Conservation (phyloP, 306 rosid species). For the Medicago lupulina region DNA sequence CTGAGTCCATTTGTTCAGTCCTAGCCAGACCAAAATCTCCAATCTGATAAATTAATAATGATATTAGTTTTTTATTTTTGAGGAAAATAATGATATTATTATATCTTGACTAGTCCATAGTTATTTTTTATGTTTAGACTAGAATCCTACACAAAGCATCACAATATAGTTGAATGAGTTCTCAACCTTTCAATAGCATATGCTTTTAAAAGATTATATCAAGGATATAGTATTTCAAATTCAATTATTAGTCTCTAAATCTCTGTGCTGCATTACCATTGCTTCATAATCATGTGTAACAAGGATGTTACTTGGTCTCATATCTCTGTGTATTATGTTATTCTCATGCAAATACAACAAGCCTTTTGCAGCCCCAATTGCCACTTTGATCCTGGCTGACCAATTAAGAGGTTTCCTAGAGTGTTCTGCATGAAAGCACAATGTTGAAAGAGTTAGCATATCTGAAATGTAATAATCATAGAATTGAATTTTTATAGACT, state of each 20-base stretch:
- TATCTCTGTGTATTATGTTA: constrained; percentile 77
- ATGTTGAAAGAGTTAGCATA: constrained; percentile 4
- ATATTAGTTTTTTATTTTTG: too few species aligned
- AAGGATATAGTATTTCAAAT: constrained; percentile 7
- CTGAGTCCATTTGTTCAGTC: constrained; percentile 48
- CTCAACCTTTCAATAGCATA: too few species aligned
- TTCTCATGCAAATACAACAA: constrained; percentile 66
- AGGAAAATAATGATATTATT: too few species aligned
- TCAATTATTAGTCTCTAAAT: constrained; percentile 5
- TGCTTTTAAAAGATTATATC: background rate
- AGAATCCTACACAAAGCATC: too few species aligned
- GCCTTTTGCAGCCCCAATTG: constrained; percentile 75
- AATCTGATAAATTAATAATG: constrained; percentile 54
- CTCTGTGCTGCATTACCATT: constrained; percentile 53
- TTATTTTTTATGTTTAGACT: too few species aligned
- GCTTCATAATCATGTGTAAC: constrained; percentile 74
- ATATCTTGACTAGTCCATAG: too few species aligned
- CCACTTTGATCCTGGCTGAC: constrained; percentile 70
- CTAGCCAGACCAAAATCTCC: constrained; percentile 92
- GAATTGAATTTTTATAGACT: background rate
- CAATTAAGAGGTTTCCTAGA: constrained; percentile 59
- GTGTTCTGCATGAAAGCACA: constrained; percentile 55
- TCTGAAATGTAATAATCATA: background rate
- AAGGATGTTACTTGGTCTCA: constrained; percentile 85
- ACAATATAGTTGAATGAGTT: too few species aligned